Percentiles rank a stretch among this genome's conserved stretches.
Evolutionary conservation across 106 monocot species (phyloP).

Genomic region (Xerophyta viscosa): DNA sequence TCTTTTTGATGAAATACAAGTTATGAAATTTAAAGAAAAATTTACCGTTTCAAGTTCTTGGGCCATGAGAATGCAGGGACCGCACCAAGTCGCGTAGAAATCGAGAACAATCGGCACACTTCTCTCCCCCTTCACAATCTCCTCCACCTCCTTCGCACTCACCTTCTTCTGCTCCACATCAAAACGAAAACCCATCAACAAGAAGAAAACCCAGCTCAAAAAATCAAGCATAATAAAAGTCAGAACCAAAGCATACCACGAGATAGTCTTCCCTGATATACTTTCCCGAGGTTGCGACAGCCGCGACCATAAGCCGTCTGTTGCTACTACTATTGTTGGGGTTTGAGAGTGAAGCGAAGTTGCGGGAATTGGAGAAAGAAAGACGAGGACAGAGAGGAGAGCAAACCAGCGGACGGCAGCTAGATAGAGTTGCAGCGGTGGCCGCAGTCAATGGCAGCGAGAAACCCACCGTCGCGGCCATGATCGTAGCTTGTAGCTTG

Average conservation of each 20-base stretch:
- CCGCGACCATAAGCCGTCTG: background rate
- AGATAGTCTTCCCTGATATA: constrained; percentile 74
- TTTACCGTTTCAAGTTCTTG: constrained; percentile 89
- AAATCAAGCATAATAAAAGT: background rate
- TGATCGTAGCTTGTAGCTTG: too few relatives aligned
- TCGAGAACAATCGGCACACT: constrained; percentile 67
- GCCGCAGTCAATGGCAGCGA: background rate
- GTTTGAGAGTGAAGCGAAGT: background rate
- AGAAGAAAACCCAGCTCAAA: background rate
- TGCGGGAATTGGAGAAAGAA: background rate
- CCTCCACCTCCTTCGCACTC: constrained; percentile 61
- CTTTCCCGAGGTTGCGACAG: constrained; percentile 7
- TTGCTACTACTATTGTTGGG: constrained; percentile 1
- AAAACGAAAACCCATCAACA: background rate
- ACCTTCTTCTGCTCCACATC: constrained; percentile 63
- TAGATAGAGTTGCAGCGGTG: background rate
- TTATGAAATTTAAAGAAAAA: too few relatives aligned
- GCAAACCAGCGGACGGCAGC: background rate
- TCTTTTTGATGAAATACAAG: too few relatives aligned
- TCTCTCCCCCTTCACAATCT: constrained; percentile 59
- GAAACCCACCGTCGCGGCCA: too few relatives aligned
- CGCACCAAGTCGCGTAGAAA: constrained; percentile 98
- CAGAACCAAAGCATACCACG: constrained; percentile 31
- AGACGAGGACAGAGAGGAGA: background rate
- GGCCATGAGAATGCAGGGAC: constrained; percentile 92